Percentiles rank a stretch among this genome's conserved stretches.
These are phyloP conservation scores for Neonectria magnoliae DNA, from an alignment of 2,329 filamentous ascomycete species.

Conservation along the genomic window DNA sequence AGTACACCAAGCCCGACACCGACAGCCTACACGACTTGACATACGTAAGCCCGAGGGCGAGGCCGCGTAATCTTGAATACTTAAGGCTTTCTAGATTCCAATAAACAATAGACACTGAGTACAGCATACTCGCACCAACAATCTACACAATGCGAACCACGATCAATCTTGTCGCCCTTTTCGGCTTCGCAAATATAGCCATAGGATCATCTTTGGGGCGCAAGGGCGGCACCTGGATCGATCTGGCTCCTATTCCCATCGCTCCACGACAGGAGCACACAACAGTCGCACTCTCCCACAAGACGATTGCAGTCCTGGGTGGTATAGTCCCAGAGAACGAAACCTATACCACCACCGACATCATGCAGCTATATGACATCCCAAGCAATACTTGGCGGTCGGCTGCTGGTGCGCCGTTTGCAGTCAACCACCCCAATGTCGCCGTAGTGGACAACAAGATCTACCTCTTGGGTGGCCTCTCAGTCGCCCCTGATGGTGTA, in stretches of 20 bases:
- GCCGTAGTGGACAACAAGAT: constrained; percentile 49
- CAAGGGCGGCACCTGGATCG: constrained; percentile 31
- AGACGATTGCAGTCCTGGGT: constrained; percentile 40
- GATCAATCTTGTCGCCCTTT: no score
- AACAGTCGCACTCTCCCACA: constrained; percentile 36
- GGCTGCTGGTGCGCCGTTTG: constrained; percentile 41
- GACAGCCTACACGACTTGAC: no score
- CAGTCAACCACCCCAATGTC: constrained; percentile 51
- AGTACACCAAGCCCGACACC: no score
- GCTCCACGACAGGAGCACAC: constrained; percentile 43
- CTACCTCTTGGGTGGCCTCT: constrained; percentile 52
- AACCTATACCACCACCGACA: constrained; percentile 33
- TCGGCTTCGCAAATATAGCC: no score
- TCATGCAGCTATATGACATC: constrained; percentile 48
- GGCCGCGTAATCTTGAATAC: no score
- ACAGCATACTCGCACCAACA: no score
- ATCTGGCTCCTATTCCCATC: constrained; percentile 34
- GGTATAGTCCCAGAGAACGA: constrained; percentile 37
- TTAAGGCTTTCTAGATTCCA: no score
- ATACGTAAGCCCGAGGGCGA: no score
- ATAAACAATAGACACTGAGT: no score
- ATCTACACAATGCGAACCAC: no score
- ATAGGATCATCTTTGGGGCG: no score
- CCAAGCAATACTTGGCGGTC: constrained; percentile 42
- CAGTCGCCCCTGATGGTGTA: constrained; percentile 29